These are phyloP conservation scores for Boletus holoroseus DNA, from an alignment of 1,284 basidiomycete genomes.

Conservation along the genomic window DNA sequence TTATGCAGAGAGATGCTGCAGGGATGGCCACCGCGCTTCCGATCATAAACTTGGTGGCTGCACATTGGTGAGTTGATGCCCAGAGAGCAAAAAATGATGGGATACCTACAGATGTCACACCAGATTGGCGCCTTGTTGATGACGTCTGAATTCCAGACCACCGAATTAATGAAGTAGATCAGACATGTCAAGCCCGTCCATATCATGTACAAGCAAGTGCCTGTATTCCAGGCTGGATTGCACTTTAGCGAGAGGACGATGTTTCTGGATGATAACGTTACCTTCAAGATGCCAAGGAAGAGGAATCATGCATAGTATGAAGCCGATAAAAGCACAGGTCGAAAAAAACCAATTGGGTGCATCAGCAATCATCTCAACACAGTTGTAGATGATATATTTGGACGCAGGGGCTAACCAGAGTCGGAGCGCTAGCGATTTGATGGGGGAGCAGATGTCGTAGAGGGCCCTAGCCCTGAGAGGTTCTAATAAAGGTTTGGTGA, in stretches of 20 bases:
- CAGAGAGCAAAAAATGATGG: not conserved
- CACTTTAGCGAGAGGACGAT: slow-evolving; percentile 3
- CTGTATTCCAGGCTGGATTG: slow-evolving; percentile 46
- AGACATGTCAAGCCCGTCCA: slow-evolving; percentile 56
- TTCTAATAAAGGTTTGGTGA: slow-evolving; percentile 24
- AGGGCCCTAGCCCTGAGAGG: not conserved
- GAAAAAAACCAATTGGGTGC: slow-evolving; percentile 32
- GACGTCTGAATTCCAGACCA: slow-evolving; percentile 52
- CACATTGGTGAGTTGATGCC: slow-evolving; percentile 1
- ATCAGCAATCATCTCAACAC: slow-evolving; percentile 24
- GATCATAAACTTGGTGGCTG: slow-evolving; percentile 40
- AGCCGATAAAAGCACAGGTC: slow-evolving; percentile 34
- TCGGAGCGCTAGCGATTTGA: not conserved
- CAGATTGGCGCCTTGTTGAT: slow-evolving; percentile 46
- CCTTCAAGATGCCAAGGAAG: slow-evolving; percentile 45
- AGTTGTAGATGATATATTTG: slow-evolving; percentile 20
- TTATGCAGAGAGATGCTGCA: slow-evolving; percentile 45
- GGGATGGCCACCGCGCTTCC: slow-evolving; percentile 47
- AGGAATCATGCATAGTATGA: slow-evolving; percentile 37
- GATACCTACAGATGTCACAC: slow-evolving; percentile 43
- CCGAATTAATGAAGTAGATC: slow-evolving; percentile 44
- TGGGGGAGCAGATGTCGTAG: slow-evolving; percentile 6
- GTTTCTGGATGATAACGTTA: not conserved
- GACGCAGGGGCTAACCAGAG: slow-evolving; percentile 7
- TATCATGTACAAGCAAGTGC: slow-evolving; percentile 49